Conservation (phyloP, 2,329 filamentous ascomycete species). For the Nothomitra cinnamomea region DNA sequence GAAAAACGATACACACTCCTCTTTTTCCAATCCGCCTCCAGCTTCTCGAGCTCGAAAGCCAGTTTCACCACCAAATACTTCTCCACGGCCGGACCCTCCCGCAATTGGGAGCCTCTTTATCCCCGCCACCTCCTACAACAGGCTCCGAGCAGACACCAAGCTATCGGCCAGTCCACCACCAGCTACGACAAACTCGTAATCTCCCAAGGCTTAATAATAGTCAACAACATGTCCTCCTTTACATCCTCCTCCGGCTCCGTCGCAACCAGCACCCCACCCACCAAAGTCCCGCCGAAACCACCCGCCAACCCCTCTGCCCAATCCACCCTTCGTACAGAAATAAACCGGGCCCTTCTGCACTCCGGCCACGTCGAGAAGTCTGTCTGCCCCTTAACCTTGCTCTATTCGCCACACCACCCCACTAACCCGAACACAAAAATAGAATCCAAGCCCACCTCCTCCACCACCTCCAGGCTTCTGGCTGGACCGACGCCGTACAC, state of each 20-base stretch:
- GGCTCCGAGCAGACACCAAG: no score
- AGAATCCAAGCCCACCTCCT: slow-evolving; percentile 2
- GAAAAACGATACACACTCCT: no score
- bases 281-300: neutral
- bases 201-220: neutral
- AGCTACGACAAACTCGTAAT: neutral
- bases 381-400: neutral
- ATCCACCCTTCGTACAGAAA: neutral
- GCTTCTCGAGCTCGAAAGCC: no score
- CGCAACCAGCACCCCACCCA: neutral
- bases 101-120: no score
- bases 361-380: neutral
- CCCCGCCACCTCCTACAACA: no score
- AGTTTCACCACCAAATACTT: no score
- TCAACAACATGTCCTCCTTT: neutral
- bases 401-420: neutral
- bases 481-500: slow-evolving; percentile 3
- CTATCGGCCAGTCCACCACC: no score
- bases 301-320: neutral
- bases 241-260: neutral
- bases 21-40: no score
- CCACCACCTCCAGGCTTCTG: neutral
- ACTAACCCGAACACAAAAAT: neutral
- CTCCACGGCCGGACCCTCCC: no score
- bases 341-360: slow-evolving; percentile 4